Evolutionary conservation across 78 protist species (phyloP), one percentile per base, ranked within the genome.

Genomic region (Abeoforma whisleri): DNA sequence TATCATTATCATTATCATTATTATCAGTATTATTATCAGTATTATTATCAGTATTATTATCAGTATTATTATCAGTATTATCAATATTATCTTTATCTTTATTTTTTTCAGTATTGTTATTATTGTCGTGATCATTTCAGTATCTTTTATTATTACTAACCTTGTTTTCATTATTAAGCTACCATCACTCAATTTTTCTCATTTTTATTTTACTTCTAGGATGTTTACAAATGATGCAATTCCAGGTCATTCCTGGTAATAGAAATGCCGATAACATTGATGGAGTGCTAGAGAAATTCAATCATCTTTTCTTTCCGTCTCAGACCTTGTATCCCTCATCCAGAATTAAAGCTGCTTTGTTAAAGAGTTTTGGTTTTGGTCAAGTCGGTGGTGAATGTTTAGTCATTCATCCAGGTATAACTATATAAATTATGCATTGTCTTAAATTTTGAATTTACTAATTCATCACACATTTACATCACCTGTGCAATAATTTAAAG

Each of bases 191-290:
- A 31, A 35, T 37, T 16, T 30, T 48, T 48, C 62, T 48, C 62
- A 19, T 12, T 48, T 48, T 48, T 48, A 19, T 48, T 87, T 39
- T 71, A 69, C 76, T 23, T n/a, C 73, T 30, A 39, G 31, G 31
- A 70, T 87, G 87, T 40, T 70, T 91, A 19, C 93, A 91, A 81
- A 0, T 16, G 40, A 40, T 87, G 77, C 73, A 28, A 38, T 33
- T 2, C 34, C 76, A 76, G 69, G 33, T 80, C 16, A n/a, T 91
- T 36, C 93, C 93, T 12, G 93, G 93, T 75, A 91, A 91, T 86
- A 82, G 93, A 84, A 91, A 91, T 76, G 87, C 88, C 22, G 93
- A 91, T 86, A 88, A 91, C 81, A 39, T 91, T n/a, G 91, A 85
- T 72, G 32, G 25, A 1, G 79, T 0, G 38, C 73, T 91, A 36